Evolutionary conservation across 2,329 filamentous ascomycete genomes (phyloP), one percentile per base, ranked within the genome.

Genomic region (Xylaria sp.): DNA sequence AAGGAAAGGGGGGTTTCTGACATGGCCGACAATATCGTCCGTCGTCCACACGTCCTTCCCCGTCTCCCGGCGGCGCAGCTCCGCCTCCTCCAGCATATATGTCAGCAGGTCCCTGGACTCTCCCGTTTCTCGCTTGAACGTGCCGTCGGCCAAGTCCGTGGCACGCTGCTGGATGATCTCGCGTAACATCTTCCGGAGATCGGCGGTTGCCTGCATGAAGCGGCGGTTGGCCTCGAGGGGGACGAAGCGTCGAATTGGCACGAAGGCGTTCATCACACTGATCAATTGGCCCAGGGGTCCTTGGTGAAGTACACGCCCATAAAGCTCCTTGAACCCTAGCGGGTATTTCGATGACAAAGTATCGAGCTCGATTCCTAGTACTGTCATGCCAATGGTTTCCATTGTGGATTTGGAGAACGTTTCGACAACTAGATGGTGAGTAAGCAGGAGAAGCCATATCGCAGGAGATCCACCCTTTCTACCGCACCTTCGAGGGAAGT

Each of bases 151-250:
- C 24, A 73, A 56, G 43, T 71, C 69, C 5, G 56, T 48, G 20
- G 54, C 48, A 17, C 71, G 65, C 51, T 66, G 49, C 42, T 63
- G 55, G 20, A 71, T 68, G 16, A 72, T 63, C 2, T 69, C 60
- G 2, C 66, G 62, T 2, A 76, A 57, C 47, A 74, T 71, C 24
- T 56, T 51, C n/a, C 69, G 64, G 9, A 77, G 64, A 43, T 69
- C 63, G 1, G 54, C 45, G 17, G 68, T 70, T 1, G 72, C 71
- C 2, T 48, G 48, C n/a, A 74, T 54, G 54, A 76, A 78, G 2
- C 52, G 60, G 5, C 60, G 64, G 51, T 78, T 79, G 1, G 72
- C 72, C 40, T 71, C 50, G 0, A 77, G 37, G 0, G 75, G 76
- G 2, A 77, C 57, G 63, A 73, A 70, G 0, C 57, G 53, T 11